Base-by-base conservation (phyloP, 106 monocot genomes). In the Platanthera zijinensis region DNA sequence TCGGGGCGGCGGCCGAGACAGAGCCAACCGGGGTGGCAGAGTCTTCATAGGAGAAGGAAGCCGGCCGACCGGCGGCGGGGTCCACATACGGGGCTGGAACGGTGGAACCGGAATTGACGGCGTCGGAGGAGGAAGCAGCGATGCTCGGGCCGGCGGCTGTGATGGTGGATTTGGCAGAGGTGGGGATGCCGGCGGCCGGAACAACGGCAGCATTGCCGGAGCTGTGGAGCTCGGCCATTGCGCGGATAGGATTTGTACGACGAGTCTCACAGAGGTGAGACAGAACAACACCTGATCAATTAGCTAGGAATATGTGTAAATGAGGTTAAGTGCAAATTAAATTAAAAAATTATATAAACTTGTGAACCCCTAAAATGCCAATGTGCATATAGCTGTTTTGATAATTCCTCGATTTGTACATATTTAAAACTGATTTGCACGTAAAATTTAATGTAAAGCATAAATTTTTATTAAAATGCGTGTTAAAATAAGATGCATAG, bases 151-250 rank as follows among this genome's bases (percentile, higher is more conserved):
- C 4, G 11, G 69, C 69, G 46, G 45, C 30, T 12, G 30, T 10
- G 6, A 9, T 10, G 30, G 21, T 45, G 32, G 18, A 11, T 5
- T 21, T 17, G 15, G 59, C 10, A 8, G 21, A 18, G 25, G 53
- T 9, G 12, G 11, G 48, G 56, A 17, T 56, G 2, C 22, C 63
- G 7, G 63, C 51, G 6, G 71, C 30, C 2, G 81, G 54, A 5
- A 72, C 32, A 28, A 74, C 69, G 1, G 79, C 57, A 1, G 86
- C 73, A 5, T 21, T 77, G 8, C 82, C 86, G 63, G 89, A 86
- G 78, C 87, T 83, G 22, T 76, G 49, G 45, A 90, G 78, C 85
- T 84, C 80, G 8, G 50, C 66, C 82, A 90, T 85, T 21, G 83
- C 73, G 7, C 90, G 82, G 48, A 75, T 82, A 48, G 82, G 80